Evolutionary conservation across 2,329 filamentous ascomycete species (phyloP), one percentile per base, ranked within the genome.

Genomic region (Ilyonectria robusta): DNA sequence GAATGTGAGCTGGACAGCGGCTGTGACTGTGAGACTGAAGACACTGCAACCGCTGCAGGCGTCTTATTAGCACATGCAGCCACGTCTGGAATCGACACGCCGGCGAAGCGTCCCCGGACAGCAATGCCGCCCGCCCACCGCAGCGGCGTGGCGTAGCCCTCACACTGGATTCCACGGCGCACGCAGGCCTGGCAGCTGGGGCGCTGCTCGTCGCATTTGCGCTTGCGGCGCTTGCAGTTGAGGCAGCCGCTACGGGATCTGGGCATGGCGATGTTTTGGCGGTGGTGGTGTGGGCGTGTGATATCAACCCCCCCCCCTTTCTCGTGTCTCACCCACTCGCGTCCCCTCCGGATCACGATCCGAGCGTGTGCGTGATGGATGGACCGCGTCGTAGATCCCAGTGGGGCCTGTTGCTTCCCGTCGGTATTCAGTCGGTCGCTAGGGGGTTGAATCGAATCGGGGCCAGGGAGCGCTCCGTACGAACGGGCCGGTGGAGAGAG

Each of bases 61-160:
- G 8, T 9, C 31, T 33, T 33, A 4, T 33, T 42, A 15, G n/a
- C n/a, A 47, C 4, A n/a, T 21, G 26, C 57, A n/a, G 57, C 31
- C 33, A 59, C 42, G 53, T 75, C 72, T 31, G 72, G 72, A 8
- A 59, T 48, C 9, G 73, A 61, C 0, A 69, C 73, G 13, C 73
- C 73, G 8, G 73, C 73, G 33, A 75, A 72, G 8, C 73, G 67
- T 6, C 73, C 73, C 54, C 73, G 69, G 17, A 72, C 71, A 23
- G 73, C 73, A 23, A 75, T 72, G 17, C 71, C 73, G 54, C 74
- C 74, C 17, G 74, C 70, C 73, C 73, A 75, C 5, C 73, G 62
- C 19, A 75, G 50, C 9, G 73, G 61, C 11, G 71, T 66, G 26
- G 67, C 64, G 56, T 75, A 75, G 17, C 73, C 73, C 31, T 72